These are phyloP conservation scores for Suillus paluster DNA, from an alignment of 768 basidiomycete genomes.

Conservation along the genomic window DNA sequence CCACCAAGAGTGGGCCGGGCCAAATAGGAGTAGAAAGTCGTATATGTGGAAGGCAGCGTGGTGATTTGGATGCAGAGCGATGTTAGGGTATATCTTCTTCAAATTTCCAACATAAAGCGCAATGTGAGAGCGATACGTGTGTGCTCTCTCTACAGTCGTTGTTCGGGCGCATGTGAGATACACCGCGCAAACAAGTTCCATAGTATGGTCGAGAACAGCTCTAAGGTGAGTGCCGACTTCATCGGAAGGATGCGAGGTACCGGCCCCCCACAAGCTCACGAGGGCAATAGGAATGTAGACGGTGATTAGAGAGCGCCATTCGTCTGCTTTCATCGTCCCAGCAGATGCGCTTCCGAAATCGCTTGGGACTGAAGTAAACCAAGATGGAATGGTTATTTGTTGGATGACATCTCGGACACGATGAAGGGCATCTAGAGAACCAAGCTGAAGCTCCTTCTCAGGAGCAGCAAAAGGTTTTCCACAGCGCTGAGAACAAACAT, in stretches of 20 bases:
- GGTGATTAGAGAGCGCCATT: slow-evolving; percentile 37
- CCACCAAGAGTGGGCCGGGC: slow-evolving; percentile 42
- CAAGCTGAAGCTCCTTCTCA: not conserved
- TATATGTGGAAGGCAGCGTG: slow-evolving; percentile 37
- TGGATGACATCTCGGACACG: slow-evolving; percentile 5
- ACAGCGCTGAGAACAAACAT: slow-evolving; percentile 1
- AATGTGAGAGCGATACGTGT: slow-evolving; percentile 21
- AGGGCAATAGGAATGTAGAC: slow-evolving; percentile 42
- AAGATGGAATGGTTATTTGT: slow-evolving; percentile 12
- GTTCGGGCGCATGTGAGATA: slow-evolving; percentile 24
- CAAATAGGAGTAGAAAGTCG: slow-evolving; percentile 39
- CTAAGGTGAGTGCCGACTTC: not conserved
- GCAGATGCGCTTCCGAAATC: slow-evolving; percentile 29
- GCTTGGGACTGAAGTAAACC: slow-evolving; percentile 17
- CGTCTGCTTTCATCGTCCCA: slow-evolving; percentile 41
- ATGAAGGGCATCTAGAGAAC: not conserved
- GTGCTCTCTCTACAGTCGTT: slow-evolving; percentile 6
- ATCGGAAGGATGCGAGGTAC: slow-evolving; percentile 9
- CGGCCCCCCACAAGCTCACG: slow-evolving; percentile 15
- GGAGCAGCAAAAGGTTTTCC: slow-evolving; percentile 4
- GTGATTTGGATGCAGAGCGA: slow-evolving; percentile 26
- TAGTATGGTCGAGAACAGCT: slow-evolving; percentile 25
- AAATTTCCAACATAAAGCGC: slow-evolving; percentile 25
- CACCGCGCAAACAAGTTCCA: slow-evolving; percentile 34
- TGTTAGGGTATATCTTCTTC: slow-evolving; percentile 18